Conservation (phyloP, 805 yeast species). For the Yarrowia hollandica region DNA sequence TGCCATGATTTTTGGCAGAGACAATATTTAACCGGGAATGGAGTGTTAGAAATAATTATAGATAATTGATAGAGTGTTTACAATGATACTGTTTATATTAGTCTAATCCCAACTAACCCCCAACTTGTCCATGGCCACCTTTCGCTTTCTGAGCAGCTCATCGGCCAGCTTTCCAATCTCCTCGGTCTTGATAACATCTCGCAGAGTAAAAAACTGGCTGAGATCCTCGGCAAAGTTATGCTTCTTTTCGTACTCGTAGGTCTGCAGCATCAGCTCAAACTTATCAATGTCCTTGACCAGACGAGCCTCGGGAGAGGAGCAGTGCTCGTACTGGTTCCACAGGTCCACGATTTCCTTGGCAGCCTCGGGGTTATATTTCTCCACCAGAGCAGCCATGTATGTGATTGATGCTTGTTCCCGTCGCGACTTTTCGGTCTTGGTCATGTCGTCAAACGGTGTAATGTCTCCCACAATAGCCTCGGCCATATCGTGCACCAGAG, state of each 20-base stretch:
- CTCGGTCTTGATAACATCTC: slow-evolving; percentile 61
- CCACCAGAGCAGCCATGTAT: slow-evolving; percentile 60
- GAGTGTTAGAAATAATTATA: not conserved
- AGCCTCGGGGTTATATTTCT: slow-evolving; percentile 62
- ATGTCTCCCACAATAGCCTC: slow-evolving; percentile 94
- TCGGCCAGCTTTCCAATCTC: slow-evolving; percentile 73
- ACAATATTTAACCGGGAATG: slow-evolving; percentile 64
- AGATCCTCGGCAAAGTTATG: slow-evolving; percentile 59
- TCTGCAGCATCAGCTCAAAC: slow-evolving; percentile 66
- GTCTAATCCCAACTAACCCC: slow-evolving; percentile 15
- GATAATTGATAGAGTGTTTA: not conserved
- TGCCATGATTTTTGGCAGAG: slow-evolving; percentile 83
- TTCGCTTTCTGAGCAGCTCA: slow-evolving; percentile 53
- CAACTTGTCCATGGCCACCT: slow-evolving; percentile 43
- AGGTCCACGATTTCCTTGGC: slow-evolving; percentile 64
- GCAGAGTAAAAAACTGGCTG: slow-evolving; percentile 66
- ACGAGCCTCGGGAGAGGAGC: slow-evolving; percentile 75
- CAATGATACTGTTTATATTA: not conserved
- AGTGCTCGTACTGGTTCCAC: slow-evolving; percentile 90
- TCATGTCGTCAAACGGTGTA: slow-evolving; percentile 73
- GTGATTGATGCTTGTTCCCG: slow-evolving; percentile 74
- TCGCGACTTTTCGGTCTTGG: slow-evolving; percentile 78
- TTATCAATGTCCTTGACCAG: slow-evolving; percentile 94
- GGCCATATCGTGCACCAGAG: slow-evolving; percentile 91
- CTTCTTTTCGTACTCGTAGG: slow-evolving; percentile 66